Evolutionary conservation across 140 eudicot species (phyloP), one percentile per base, ranked within the genome.

Genomic region (Cichorium intybus): DNA sequence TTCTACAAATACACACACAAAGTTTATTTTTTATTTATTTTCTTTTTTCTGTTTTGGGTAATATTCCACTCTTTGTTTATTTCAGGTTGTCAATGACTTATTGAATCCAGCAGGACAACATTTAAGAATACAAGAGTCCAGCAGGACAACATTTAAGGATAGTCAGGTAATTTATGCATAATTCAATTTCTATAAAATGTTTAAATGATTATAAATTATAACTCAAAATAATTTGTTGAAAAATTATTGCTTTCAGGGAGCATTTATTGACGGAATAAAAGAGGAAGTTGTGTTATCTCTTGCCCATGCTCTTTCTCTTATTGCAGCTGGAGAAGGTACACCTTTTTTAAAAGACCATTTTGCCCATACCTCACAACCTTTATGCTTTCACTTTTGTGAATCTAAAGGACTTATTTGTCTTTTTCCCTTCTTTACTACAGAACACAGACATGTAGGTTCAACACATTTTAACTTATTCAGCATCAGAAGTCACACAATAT

Each of bases 241-340:
- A 35, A 27, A 22, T 62, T 60, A 48, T 60, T 75, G 64, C 71
- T 59, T 77, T 69, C 64, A 92, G 96, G 96, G 98, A 72, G 84
- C 93, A 33, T 93, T 88, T 66, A 88, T 93, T 37, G 99, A 93
- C 88, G 97, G 99, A 69, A 77, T 93, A 45, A 88, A 89, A 80
- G 97, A 93, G 77, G 99, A 93, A 79, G 99, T 93, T 56, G 95
- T 93, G 17, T 56, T 93, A 66, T 93, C 99, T 66, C 99, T 95
- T 28, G 97, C 99, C 16, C 99, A 93, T 76, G 99, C 93, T 45
- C 93, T 93, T 62, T 93, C 99, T 59, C 95, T 93, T 45, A 86
- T 93, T 75, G 99, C 99, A 47, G 97, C 97, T 7, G 99, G 99
- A 58, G 99, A 93, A 88, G 99, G 99, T 93, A 73, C 24, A 10